Conservation (phyloP, 345 rosid genomes). For the Hibiscus trionum region DNA sequence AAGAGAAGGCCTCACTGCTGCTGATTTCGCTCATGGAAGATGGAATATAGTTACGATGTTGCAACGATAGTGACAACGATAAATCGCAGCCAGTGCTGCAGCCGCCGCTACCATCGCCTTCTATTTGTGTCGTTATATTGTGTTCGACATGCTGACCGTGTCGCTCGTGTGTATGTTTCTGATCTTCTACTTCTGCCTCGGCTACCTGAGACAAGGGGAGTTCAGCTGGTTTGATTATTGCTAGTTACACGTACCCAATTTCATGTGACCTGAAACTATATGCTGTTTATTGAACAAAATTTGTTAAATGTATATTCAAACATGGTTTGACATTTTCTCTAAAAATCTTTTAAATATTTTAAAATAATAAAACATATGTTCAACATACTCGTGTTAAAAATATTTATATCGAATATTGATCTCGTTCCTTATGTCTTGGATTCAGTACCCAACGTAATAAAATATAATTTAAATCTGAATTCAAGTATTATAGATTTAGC, state of each 20-base stretch:
- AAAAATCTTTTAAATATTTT: too few species aligned
- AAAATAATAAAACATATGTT: too few species aligned
- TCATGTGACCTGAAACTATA: neutral
- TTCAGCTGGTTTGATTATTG: neutral
- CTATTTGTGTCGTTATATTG: neutral
- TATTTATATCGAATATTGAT: too few species aligned
- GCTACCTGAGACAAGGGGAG: constrained; percentile 18
- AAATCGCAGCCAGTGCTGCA: constrained; percentile 29
- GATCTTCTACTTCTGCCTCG: constrained; percentile 13
- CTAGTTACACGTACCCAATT: neutral
- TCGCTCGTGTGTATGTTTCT: neutral
- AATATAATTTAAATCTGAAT: too few species aligned
- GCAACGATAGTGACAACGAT: constrained; percentile 49
- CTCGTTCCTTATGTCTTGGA: too few species aligned
- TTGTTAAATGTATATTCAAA: too few species aligned
- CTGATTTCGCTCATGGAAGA: constrained; percentile 54
- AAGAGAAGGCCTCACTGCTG: constrained; percentile 59
- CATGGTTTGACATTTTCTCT: too few species aligned
- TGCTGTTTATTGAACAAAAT: too few species aligned
- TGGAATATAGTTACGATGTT: constrained; percentile 17
- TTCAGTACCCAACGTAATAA: too few species aligned
- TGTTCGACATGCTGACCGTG: neutral
- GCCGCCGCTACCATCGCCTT: constrained; percentile 2
- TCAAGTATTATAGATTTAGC: too few species aligned
- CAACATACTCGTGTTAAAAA: too few species aligned